Evolutionary conservation across 768 basidiomycete genomes (phyloP).

Genomic region (Gautieria morchelliformis): DNA sequence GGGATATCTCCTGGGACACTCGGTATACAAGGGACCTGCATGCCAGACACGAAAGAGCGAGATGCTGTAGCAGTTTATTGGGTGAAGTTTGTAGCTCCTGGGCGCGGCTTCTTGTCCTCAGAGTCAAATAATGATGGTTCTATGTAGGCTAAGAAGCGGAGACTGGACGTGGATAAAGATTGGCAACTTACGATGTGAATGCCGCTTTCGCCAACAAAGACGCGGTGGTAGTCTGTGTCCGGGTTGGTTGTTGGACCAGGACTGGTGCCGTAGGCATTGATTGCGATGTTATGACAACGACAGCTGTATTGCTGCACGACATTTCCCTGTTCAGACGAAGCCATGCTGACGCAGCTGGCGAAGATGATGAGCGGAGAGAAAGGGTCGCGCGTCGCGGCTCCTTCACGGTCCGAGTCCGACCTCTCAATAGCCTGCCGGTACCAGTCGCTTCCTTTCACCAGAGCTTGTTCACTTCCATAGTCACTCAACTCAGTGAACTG

Average conservation of each 20-base stretch:
- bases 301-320: constrained; percentile 5
- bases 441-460: no score
- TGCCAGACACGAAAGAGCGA: constrained; percentile 57
- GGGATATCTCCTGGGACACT: constrained; percentile 48
- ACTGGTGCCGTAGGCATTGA: background rate
- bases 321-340: background rate
- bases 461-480: no score
- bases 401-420: background rate
- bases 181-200: constrained; percentile 47
- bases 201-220: constrained; percentile 60
- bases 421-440: no score
- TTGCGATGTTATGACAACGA: constrained; percentile 9
- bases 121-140: constrained; percentile 62
- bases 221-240: constrained; percentile 37
- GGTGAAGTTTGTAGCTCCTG: background rate
- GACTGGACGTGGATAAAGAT: background rate
- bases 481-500: no score
- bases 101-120: constrained; percentile 31
- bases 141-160: constrained; percentile 19
- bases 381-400: background rate
- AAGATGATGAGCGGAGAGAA: background rate
- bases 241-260: background rate
- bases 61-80: constrained; percentile 37
- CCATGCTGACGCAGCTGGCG: background rate
- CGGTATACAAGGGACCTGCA: constrained; percentile 63